phyloP scores from a whole-genome alignment of 208 protist species.

The Porcisia deanei region DNA sequence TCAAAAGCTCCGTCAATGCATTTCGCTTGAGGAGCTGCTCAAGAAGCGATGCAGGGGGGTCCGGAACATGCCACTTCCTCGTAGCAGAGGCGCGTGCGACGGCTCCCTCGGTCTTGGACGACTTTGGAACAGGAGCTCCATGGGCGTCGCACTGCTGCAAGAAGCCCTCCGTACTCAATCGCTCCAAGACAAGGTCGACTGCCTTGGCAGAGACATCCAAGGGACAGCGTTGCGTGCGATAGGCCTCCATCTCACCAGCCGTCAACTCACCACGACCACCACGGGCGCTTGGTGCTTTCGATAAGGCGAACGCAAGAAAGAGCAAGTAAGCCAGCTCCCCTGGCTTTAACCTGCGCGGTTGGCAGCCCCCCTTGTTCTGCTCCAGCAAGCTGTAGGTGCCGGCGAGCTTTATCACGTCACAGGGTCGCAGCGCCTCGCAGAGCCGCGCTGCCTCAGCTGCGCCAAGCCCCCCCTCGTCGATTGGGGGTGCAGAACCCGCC shows the following conservation, averaged over 20 bases:
- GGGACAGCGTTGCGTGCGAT: conserved; percentile 52
- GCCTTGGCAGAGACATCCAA: conserved; percentile 42
- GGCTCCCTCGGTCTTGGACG: neutral
- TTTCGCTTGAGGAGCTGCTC: conserved; percentile 15
- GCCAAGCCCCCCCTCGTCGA: neutral
- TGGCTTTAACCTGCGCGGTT: neutral
- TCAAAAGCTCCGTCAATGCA: conserved; percentile 26
- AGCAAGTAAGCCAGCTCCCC: conserved; percentile 55
- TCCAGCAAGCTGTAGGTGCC: neutral
- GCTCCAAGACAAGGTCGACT: conserved; percentile 30
- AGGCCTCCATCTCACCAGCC: conserved; percentile 44
- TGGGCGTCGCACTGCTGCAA: conserved; percentile 9
- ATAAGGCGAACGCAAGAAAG: conserved; percentile 57
- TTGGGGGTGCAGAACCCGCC: neutral
- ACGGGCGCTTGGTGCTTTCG: conserved; percentile 33
- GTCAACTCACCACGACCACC: conserved; percentile 56
- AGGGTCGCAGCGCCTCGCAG: neutral
- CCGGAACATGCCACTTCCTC: conserved; percentile 28
- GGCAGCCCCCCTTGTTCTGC: neutral
- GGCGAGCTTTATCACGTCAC: neutral
- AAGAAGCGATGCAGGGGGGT: conserved; percentile 22
- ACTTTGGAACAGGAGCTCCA: neutral
- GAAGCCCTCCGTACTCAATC: conserved; percentile 36
- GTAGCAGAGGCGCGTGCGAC: neutral
- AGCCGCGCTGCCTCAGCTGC: neutral